Percentiles rank a stretch among this genome's conserved stretches.
phyloP scores from a whole-genome alignment of 768 basidiomycete species.

The Scleroderma citrinum region DNA sequence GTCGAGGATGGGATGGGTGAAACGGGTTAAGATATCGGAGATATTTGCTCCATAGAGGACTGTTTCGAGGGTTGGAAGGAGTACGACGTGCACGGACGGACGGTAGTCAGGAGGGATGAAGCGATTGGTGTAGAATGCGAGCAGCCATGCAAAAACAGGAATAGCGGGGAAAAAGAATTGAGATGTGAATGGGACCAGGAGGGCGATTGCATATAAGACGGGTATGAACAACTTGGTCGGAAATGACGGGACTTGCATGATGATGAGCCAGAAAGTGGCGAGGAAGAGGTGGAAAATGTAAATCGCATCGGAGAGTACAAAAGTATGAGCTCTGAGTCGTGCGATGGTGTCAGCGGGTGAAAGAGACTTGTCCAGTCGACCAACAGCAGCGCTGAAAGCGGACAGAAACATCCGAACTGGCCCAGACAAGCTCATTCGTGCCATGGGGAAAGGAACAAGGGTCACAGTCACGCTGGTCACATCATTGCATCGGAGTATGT shows the following conservation, averaged over 20 bases:
- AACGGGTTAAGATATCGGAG: conserved; percentile 92
- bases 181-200: conserved; percentile 79
- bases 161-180: conserved; percentile 90
- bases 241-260: conserved; percentile 67
- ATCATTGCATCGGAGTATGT: no score
- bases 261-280: conserved; percentile 62
- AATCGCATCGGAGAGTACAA: conserved; percentile 49
- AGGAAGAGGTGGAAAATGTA: conserved; percentile 61
- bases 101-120: conserved; percentile 76
- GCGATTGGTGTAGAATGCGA: conserved; percentile 80
- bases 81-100: conserved; percentile 82
- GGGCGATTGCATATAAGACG: conserved; percentile 54
- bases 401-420: conserved; percentile 18
- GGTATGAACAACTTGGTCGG: conserved; percentile 78
- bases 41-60: conserved; percentile 98
- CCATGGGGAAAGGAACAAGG: no score
- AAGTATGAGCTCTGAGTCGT: conserved; percentile 52
- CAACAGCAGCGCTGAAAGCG: conserved; percentile 57
- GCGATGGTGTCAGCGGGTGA: conserved; percentile 60
- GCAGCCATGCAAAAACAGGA: conserved; percentile 80
- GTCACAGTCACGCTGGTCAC: no score
- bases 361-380: conserved; percentile 71
- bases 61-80: conserved; percentile 91
- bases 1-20: conserved; percentile 89
- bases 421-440: conserved; percentile 2